Evolutionary conservation across 306 rosid genomes (phyloP).

Genomic region (Luffa aegyptiaca): DNA sequence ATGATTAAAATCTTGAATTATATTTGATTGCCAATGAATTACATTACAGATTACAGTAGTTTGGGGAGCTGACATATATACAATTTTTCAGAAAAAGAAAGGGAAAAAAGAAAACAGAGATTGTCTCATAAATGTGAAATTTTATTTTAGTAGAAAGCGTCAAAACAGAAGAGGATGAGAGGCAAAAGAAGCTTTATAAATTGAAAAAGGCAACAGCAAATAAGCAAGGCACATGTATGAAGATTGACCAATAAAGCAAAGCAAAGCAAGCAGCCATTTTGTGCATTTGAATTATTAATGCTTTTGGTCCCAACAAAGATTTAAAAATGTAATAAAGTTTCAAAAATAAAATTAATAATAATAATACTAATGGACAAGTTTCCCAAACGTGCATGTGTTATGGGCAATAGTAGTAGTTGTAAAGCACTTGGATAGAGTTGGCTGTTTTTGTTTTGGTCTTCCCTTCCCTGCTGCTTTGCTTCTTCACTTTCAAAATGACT

Average conservation of each 20-base stretch:
- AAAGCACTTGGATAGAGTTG: not conserved
- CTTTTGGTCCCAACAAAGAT: constrained; percentile 1
- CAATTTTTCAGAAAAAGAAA: not conserved
- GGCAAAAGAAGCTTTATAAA: not conserved
- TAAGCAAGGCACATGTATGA: constrained; percentile 6
- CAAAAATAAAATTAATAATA: not conserved
- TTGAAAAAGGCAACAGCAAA: not conserved
- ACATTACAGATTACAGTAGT: not conserved
- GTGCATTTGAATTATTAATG: not conserved
- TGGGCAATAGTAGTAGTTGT: not conserved
- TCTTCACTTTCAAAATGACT: not conserved
- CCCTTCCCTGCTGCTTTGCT: not conserved
- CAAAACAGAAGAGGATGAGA: not conserved
- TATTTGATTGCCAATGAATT: not conserved
- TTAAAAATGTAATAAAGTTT: not conserved
- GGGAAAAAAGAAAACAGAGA: not conserved
- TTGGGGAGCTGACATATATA: no score
- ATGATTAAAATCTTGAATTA: not conserved
- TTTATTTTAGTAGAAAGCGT: not conserved
- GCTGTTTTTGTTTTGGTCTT: not conserved
- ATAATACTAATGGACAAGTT: not conserved
- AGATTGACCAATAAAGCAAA: constrained; percentile 8
- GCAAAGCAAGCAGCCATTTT: constrained; percentile 5
- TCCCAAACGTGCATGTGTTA: not conserved
- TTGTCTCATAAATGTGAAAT: not conserved